Percentiles rank a stretch among this genome's conserved stretches.
These are phyloP conservation scores for Chalaropsis thielavioides DNA, from an alignment of 2,329 filamentous ascomycete species.

Conservation along the genomic window DNA sequence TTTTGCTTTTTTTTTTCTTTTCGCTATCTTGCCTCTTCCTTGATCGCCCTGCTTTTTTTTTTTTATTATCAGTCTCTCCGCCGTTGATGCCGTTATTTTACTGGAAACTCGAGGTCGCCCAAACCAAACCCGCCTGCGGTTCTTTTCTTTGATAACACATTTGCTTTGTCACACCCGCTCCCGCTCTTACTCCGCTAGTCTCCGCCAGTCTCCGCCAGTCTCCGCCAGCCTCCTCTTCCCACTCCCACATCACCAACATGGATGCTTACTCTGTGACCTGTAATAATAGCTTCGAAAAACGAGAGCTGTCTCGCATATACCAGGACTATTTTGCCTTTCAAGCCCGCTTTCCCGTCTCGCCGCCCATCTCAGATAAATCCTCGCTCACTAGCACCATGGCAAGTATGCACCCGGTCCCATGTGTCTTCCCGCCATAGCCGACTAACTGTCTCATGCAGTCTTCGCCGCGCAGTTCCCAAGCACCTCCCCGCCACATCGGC, in stretches of 20 bases:
- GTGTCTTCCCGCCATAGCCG: background rate
- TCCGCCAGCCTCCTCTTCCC: background rate
- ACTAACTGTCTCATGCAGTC: background rate
- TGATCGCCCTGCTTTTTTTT: background rate
- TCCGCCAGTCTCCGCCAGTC: background rate
- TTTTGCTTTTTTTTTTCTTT: background rate
- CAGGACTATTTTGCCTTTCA: constrained; percentile 15
- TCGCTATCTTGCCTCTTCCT: background rate
- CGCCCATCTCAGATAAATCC: constrained; percentile 5
- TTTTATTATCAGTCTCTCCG: background rate
- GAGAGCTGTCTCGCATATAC: constrained; percentile 12
- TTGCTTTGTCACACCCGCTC: background rate
- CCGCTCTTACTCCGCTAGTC: background rate
- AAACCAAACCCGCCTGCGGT: too few relatives aligned
- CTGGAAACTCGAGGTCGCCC: background rate
- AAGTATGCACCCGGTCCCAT: background rate
- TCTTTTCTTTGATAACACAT: too few relatives aligned
- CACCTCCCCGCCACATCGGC: constrained; percentile 24
- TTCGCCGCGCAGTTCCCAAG: background rate
- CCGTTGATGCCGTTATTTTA: background rate
- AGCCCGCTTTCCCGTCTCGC: constrained; percentile 4
- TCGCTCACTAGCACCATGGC: constrained; percentile 12
- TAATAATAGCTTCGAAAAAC: constrained; percentile 12
- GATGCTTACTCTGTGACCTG: constrained; percentile 16
- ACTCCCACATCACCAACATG: constrained; percentile 5